These are phyloP conservation scores for Fagopyrum tataricum DNA, from an alignment of 148 eudicot genomes.

Conservation along the genomic window DNA sequence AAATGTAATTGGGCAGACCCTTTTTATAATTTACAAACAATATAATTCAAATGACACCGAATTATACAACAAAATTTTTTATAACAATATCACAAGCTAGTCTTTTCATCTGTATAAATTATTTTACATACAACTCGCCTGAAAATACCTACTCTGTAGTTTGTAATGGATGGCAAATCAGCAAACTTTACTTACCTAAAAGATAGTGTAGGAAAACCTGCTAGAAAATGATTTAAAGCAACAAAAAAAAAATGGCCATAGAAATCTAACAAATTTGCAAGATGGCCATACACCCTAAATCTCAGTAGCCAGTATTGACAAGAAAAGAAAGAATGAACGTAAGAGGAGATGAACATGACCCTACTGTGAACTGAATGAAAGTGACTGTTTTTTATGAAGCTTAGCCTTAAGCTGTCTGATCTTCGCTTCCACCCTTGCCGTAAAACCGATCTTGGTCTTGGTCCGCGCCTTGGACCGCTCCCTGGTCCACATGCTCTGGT, in stretches of 20 bases:
- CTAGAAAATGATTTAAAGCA: background rate
- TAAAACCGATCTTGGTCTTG: constrained; percentile 62
- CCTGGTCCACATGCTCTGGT: constrained; percentile 57
- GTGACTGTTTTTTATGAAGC: constrained; percentile 56
- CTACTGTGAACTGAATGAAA: constrained; percentile 16
- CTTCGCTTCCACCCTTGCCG: constrained; percentile 71
- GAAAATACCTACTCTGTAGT: constrained; percentile 12
- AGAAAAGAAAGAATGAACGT: background rate
- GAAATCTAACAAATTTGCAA: constrained; percentile 10
- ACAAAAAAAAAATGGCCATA: constrained; percentile 2
- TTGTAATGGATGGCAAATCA: constrained; percentile 9
- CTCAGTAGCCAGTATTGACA: background rate
- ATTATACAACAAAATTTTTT: background rate
- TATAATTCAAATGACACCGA: too few relatives aligned
- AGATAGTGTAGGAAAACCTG: background rate
- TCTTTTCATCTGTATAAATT: constrained; percentile 8
- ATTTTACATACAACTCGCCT: constrained; percentile 11
- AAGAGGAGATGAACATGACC: background rate
- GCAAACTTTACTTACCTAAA: constrained; percentile 5
- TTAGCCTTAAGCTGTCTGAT: constrained; percentile 60
- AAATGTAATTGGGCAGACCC: too few relatives aligned
- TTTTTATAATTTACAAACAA: too few relatives aligned
- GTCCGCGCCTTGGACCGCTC: constrained; percentile 65
- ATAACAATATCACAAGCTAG: constrained; percentile 1
- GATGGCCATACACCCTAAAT: constrained; percentile 9